Conservation (phyloP, 2,329 filamentous ascomycete genomes). For the Aureobasidium sp. region DNA sequence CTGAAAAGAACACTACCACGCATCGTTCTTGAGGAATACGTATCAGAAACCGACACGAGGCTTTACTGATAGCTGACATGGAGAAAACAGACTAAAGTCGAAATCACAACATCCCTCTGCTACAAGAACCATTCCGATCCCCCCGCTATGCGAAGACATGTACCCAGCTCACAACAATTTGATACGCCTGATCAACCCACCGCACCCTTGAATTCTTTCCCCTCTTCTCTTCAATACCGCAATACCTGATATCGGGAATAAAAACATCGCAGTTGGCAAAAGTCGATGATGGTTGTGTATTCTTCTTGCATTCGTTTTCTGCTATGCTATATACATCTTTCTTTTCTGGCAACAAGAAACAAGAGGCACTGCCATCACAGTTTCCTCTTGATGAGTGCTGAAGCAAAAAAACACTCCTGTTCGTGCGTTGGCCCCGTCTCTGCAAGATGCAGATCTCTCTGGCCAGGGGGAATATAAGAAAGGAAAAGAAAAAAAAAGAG, state of each 20-base stretch:
- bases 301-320: no score
- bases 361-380: no score
- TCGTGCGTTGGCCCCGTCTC: not conserved
- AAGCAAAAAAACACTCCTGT: not conserved
- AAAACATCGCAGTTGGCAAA: not conserved
- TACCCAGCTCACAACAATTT: not conserved
- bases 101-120: not conserved
- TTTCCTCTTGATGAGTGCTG: no score
- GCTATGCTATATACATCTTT: not conserved
- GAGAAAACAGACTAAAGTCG: not conserved
- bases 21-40: not conserved
- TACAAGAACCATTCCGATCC: not conserved
- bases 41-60: no score
- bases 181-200: not conserved
- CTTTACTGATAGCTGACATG: no score
- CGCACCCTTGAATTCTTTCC: not conserved
- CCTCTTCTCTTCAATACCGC: not conserved
- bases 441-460: no score
- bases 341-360: no score
- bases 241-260: not conserved
- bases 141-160: not conserved
- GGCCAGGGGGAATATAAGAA: not conserved
- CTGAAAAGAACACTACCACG: no score
- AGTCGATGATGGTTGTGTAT: no score
- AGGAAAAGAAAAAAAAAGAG: not conserved